Conservation (phyloP, 768 basidiomycete genomes). For the Hericium alpestre region DNA sequence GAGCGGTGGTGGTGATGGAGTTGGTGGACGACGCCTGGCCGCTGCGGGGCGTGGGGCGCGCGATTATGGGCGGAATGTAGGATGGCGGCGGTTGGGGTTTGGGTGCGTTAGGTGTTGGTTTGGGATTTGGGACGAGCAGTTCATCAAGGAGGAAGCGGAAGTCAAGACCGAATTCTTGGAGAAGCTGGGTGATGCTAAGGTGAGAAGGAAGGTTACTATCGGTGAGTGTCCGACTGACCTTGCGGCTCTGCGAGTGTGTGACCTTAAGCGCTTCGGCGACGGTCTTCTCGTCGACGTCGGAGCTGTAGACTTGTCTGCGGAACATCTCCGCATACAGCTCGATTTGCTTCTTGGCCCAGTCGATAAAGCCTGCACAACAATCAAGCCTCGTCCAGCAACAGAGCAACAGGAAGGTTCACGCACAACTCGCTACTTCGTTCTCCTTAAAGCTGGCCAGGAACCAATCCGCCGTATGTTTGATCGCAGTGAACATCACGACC, state of each 20-base stretch:
- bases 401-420: constrained; percentile 20
- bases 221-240: constrained; percentile 35
- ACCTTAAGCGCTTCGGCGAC: constrained; percentile 73
- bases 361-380: constrained; percentile 63
- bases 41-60: neutral
- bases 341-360: constrained; percentile 86
- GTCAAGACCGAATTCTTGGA: constrained; percentile 90
- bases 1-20: neutral
- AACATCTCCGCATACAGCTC: constrained; percentile 78
- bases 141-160: constrained; percentile 85
- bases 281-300: constrained; percentile 59
- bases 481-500: constrained; percentile 83
- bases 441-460: constrained; percentile 93
- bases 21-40: neutral
- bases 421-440: constrained; percentile 87
- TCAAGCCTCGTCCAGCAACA: neutral
- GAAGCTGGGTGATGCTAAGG: constrained; percentile 35
- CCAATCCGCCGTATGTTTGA: constrained; percentile 98
- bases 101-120: neutral
- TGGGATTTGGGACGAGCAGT: constrained; percentile 41
- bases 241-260: constrained; percentile 71
- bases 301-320: constrained; percentile 82
- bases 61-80: neutral
- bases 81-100: neutral
- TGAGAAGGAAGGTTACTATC: neutral